Percentiles rank a stretch among this genome's conserved stretches.
These are phyloP conservation scores for Limonomyces culmigenus DNA, from an alignment of 1,284 basidiomycete genomes.

Conservation along the genomic window DNA sequence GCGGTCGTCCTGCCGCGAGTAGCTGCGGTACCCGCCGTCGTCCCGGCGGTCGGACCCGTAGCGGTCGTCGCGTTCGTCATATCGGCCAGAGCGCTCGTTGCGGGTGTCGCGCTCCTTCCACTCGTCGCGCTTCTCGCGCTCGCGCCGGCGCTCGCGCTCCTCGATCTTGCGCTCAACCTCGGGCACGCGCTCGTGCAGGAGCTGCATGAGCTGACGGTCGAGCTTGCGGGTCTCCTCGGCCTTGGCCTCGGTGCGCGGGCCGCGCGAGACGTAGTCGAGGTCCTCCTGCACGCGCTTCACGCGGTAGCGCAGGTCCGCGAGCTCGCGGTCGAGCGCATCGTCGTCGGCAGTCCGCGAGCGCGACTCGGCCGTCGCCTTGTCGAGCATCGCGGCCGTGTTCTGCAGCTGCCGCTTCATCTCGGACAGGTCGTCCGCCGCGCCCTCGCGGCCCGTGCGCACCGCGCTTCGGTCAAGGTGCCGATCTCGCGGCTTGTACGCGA, in stretches of 20 bases:
- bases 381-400: conserved; percentile 72
- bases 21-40: conserved; percentile 11
- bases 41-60: conserved; percentile 10
- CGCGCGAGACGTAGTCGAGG: conserved; percentile 77
- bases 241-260: conserved; percentile 58
- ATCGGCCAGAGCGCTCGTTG: conserved; percentile 69
- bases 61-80: conserved; percentile 30
- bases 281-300: conserved; percentile 88
- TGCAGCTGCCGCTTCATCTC: conserved; percentile 82
- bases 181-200: conserved; percentile 88
- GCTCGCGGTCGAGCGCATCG: conserved; percentile 78
- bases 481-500: conserved; percentile 72
- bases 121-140: conserved; percentile 68
- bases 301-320: conserved; percentile 76
- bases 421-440: conserved; percentile 56
- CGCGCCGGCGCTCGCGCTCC: conserved; percentile 60
- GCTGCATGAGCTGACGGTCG: conserved; percentile 74
- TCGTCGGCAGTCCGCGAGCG: conserved; percentile 57
- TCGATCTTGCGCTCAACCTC: conserved; percentile 80
- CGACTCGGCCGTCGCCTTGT: conserved; percentile 50
- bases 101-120: conserved; percentile 68
- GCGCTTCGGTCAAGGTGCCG: conserved; percentile 81
- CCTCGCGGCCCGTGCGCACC: conserved; percentile 61
- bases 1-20: conserved; percentile 13
- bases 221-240: conserved; percentile 79